phyloP scores from a whole-genome alignment of 441 rosid genomes.

The Erysimum pusillum region DNA sequence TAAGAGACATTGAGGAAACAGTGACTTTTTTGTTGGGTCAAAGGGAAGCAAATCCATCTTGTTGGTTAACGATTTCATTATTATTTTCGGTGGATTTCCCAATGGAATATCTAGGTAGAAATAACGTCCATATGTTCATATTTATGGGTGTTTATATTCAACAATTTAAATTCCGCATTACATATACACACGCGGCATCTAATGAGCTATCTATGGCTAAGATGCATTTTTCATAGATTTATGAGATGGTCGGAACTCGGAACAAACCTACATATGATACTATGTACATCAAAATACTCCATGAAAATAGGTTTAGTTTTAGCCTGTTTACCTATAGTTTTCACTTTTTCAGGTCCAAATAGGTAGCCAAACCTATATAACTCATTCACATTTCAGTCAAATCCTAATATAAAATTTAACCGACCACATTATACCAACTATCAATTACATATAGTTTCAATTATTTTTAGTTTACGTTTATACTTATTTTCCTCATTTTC shows the following conservation, averaged over 20 bases:
- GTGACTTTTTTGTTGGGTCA: constrained; percentile 37
- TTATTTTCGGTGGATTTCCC: constrained; percentile 29
- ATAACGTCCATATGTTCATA: constrained; percentile 16
- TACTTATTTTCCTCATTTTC: neutral
- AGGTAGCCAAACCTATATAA: constrained; percentile 22
- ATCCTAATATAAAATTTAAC: constrained; percentile 9
- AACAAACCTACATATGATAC: too few species aligned
- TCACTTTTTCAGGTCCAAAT: neutral
- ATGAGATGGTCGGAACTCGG: constrained; percentile 24
- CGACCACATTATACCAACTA: constrained; percentile 21
- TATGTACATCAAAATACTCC: too few species aligned
- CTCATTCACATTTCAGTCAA: constrained; percentile 25
- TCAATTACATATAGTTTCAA: neutral
- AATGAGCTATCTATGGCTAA: neutral
- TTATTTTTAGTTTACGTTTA: neutral
- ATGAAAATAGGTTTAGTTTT: neutral
- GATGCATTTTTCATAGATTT: constrained; percentile 12
- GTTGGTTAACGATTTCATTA: constrained; percentile 26
- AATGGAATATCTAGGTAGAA: constrained; percentile 42
- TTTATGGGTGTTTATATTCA: constrained; percentile 1
- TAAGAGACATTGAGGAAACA: constrained; percentile 35
- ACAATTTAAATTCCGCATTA: neutral
- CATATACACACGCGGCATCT: neutral
- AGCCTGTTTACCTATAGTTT: neutral
- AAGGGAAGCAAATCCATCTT: constrained; percentile 38